Evolutionary conservation across 176 grass and related monocot species (phyloP).

Genomic region (Coix lacrymajobi): DNA sequence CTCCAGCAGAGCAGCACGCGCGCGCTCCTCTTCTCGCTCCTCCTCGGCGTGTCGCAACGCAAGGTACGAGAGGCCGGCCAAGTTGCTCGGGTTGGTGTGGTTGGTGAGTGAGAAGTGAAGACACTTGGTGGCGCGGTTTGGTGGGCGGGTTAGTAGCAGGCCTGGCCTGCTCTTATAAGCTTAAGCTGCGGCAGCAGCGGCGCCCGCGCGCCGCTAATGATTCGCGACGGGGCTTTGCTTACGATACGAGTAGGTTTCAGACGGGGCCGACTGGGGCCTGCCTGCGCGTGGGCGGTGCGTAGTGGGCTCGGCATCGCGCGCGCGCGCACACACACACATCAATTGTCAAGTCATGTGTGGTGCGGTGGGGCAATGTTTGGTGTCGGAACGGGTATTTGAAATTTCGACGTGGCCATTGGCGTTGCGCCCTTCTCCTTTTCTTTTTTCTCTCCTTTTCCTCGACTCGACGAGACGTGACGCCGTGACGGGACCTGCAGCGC

Average conservation of each 20-base stretch:
- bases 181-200: background rate
- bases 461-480: background rate
- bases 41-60: background rate
- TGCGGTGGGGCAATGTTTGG: background rate
- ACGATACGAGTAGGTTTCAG: constrained; percentile 23
- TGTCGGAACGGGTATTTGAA: constrained; percentile 32
- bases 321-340: no score
- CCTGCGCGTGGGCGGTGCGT: background rate
- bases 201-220: background rate
- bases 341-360: constrained; percentile 18
- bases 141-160: background rate
- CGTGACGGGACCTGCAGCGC: background rate
- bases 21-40: background rate
- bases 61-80: background rate
- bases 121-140: background rate
- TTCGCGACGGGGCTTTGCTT: background rate
- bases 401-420: constrained; percentile 45
- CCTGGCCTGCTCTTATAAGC: constrained; percentile 10
- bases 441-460: background rate
- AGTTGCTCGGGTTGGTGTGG: background rate
- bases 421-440: background rate
- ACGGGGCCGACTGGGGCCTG: background rate
- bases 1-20: background rate
- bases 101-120: background rate
- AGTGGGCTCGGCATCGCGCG: no score